Base-by-base conservation (phyloP, 371 early-diverging fungal genomes). In the Saksenaea vasiformis region DNA sequence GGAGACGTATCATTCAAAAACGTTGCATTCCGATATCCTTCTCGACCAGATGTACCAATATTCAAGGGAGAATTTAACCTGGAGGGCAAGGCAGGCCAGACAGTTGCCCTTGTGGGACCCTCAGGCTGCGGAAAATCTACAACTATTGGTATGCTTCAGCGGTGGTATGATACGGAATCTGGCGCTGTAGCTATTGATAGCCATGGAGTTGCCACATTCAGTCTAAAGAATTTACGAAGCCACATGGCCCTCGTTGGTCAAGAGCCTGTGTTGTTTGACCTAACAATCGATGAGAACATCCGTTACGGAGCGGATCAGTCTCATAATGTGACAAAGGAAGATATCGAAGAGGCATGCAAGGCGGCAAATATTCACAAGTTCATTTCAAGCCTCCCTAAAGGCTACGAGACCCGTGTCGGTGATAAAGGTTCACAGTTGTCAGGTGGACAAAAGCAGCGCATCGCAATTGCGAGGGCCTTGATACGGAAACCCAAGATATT, bases 51-150 rank as follows among this genome's bases (percentile, higher is more conserved):
- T 66, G 81, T 91, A 44, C 73, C 78, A 47, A 87, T 98, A 41
- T 90, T 97, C 61, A 84, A 86, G 17, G 90, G 92, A 31, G 74
- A 76, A 41, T 72, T 98, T 64, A 84, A 87, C 61, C 72, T 97
- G 27, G 73, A 84, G 39, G 90, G 93, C 39, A 72, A 81, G 59
- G 81, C 87, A 4, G 93, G 93, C 36, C 84, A 94, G 72, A 91
- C 87, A 2, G 89, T 93, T n/a, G 96, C 95, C 4, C 72, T 96
- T 14, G 95, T 95, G 1, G 96, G 96, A 5, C 87, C 91, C 3
- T 87, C 87, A 7, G 96, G 96, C 13, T 92, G 93, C 64, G 95
- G 97, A 41, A 95, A 95, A 73, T 86, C 87, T 14, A 95, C 97
- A 0, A 85, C 88, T 10, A 86, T 95, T 68, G 89, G 88, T 64